Evolutionary conservation across 2,329 filamentous ascomycete genomes (phyloP), one percentile per base, ranked within the genome.

Genomic region (Neonectria sp.): DNA sequence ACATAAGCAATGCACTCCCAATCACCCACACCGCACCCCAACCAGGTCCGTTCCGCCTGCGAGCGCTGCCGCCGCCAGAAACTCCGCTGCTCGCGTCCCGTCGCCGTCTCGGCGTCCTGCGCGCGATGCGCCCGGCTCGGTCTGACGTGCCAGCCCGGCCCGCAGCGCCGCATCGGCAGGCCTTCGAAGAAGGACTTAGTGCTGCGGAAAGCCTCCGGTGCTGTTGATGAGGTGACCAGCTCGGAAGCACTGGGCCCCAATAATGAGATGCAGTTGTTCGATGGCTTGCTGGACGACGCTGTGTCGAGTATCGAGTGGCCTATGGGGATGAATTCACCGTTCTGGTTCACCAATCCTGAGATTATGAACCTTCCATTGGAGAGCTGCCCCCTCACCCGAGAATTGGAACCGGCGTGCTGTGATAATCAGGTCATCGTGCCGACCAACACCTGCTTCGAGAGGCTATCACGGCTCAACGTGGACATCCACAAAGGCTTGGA

Each of bases 61-160:
- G 77, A 80, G 68, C 71, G 77, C 48, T 80, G 78, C 21, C 78
- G 78, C 8, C 69, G 73, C 12, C 78, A 79, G 49, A 80, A 80
- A 59, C 72, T 80, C 6, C 75, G 76, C 33, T 80, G 78, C 67
- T 71, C 71, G 8, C 78, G 77, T 21, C 72, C 73, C 27, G 55
- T 70, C 29, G 51, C 70, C 24, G 46, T 72, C 7, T 63, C 68
- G 2, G 51, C 66, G 1, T 74, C 75, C 3, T 80, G 78, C 61
- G 65, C 72, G 17, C 74, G 77, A 21, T 80, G 79, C 65, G 55
- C 70, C 45, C 72, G 76, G 57, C 77, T 79, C 21, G 68, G 68
- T 6, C 65, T 79, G 6, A 57, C 71, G 7, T 80, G 79, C 55
- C 68, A 76, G 46, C 58, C 71, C 13, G 77, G 79, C 12, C 68